phyloP scores from a whole-genome alignment of 108 stramenopile genomes.

The Schizochytrium sp. region DNA sequence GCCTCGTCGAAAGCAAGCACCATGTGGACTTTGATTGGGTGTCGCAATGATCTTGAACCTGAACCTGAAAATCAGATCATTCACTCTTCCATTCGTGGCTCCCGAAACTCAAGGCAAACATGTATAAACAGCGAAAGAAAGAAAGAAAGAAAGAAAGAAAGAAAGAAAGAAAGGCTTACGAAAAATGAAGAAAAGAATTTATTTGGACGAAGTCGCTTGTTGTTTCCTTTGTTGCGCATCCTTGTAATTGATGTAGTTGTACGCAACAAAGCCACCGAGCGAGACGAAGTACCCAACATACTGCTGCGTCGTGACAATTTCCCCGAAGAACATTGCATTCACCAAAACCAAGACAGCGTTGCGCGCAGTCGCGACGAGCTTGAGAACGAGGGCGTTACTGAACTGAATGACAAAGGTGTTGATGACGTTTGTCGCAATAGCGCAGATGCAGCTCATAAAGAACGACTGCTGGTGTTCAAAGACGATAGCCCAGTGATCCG shows the following conservation, averaged over 20 bases:
- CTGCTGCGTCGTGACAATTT: neutral
- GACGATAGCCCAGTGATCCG: neutral
- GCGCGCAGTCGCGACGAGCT: neutral
- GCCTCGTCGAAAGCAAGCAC: too few species aligned
- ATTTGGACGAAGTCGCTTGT: neutral
- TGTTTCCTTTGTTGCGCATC: neutral
- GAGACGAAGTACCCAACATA: neutral
- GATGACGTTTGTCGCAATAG: slow-evolving; percentile 3
- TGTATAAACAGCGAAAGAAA: too few species aligned
- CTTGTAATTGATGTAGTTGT: slow-evolving; percentile 11
- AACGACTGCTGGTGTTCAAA: neutral
- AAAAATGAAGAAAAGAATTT: too few species aligned
- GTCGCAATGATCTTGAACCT: too few species aligned
- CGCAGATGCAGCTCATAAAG: neutral
- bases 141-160: too few species aligned
- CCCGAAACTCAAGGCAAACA: too few species aligned
- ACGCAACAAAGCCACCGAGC: neutral
- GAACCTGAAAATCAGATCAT: too few species aligned
- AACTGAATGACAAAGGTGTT: neutral
- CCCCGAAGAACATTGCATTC: neutral
- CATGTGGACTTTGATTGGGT: too few species aligned
- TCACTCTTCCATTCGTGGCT: too few species aligned
- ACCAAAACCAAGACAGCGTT: neutral
- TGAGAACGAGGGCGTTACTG: neutral
- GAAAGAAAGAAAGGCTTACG: too few species aligned